phyloP scores from a whole-genome alignment of 257 asterid genomes.

The Agastache rugosa region DNA sequence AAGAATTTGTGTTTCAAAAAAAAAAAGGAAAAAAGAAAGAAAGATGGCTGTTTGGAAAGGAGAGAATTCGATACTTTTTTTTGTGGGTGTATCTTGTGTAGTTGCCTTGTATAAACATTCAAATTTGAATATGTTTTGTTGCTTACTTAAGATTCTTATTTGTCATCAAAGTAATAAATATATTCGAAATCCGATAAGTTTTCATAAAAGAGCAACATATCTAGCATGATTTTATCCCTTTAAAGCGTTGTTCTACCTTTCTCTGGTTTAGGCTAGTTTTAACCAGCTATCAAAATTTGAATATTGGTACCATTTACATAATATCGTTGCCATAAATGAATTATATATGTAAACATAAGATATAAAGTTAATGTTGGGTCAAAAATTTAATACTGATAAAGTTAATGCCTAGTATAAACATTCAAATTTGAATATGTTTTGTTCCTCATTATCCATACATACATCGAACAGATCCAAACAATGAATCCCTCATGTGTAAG shows the following conservation, averaged over 20 bases:
- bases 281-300: background rate
- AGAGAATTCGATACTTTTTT: background rate
- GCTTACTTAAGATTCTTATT: background rate
- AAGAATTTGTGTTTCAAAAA: background rate
- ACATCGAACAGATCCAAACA: no score
- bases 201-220: background rate
- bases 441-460: no score
- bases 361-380: background rate
- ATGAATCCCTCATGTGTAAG: no score
- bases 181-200: background rate
- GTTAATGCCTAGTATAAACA: no score
- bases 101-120: background rate
- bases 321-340: background rate
- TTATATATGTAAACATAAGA: background rate
- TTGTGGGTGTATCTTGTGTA: background rate
- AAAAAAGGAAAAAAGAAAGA: background rate
- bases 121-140: slow-evolving; percentile 12
- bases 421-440: no score
- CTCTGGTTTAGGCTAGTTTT: background rate
- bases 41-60: background rate
- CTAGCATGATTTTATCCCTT: background rate
- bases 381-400: no score
- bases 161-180: background rate
- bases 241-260: background rate
- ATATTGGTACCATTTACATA: no score